Conservation (phyloP, 2,329 filamentous ascomycete genomes). For the Didymella lethalis region DNA sequence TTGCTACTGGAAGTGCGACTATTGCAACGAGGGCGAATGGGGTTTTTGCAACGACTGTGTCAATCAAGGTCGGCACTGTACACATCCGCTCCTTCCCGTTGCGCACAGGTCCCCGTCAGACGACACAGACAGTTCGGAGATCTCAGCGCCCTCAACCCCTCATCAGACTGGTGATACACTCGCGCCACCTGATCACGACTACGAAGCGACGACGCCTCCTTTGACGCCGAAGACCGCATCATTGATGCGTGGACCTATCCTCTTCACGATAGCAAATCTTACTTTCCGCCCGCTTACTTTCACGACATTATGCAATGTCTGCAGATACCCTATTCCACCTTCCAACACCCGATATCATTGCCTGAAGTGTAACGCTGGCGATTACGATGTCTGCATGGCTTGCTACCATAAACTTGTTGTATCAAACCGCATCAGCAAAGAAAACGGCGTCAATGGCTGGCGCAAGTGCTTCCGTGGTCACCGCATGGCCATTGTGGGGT, state of each 20-base stretch:
- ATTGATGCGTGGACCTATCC: slow-evolving; percentile 48
- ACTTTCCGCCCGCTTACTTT: slow-evolving; percentile 74
- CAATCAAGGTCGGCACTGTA: slow-evolving; percentile 81
- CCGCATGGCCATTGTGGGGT: slow-evolving; percentile 82
- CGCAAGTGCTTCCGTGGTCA: slow-evolving; percentile 81
- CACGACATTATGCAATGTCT: slow-evolving; percentile 80
- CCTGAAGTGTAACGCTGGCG: slow-evolving; percentile 76
- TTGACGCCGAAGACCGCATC: slow-evolving; percentile 55
- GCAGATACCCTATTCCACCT: slow-evolving; percentile 74
- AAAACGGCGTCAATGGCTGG: slow-evolving; percentile 85
- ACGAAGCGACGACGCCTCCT: slow-evolving; percentile 46
- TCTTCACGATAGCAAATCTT: slow-evolving; percentile 45
- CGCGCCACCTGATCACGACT: slow-evolving; percentile 36
- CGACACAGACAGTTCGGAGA: slow-evolving; percentile 16
- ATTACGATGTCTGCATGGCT: slow-evolving; percentile 82
- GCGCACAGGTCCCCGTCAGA: slow-evolving; percentile 61
- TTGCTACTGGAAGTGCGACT: slow-evolving; percentile 88
- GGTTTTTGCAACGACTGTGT: slow-evolving; percentile 91
- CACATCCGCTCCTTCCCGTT: slow-evolving; percentile 80
- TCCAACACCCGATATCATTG: slow-evolving; percentile 80
- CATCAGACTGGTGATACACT: slow-evolving; percentile 33
- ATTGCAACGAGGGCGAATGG: slow-evolving; percentile 93
- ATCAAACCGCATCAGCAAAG: slow-evolving; percentile 70
- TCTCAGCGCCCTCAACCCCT: slow-evolving; percentile 26
- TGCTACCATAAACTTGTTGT: slow-evolving; percentile 77